Conservation (phyloP, 345 rosid species). For the Citrus sp. region DNA sequence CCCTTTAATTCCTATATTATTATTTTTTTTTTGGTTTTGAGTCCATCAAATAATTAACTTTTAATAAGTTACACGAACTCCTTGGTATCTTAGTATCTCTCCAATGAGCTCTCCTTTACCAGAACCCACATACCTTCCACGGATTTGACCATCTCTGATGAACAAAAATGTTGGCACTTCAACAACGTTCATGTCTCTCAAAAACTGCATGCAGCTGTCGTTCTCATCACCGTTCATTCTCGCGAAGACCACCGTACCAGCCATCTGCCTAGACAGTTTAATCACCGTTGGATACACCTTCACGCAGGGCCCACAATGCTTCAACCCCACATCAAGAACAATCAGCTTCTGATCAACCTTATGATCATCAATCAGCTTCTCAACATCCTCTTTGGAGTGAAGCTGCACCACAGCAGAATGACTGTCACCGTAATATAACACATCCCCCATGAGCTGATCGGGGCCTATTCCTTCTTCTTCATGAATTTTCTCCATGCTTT, state of each 20-base stretch:
- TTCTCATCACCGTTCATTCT: conserved; percentile 97
- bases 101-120: conserved; percentile 97
- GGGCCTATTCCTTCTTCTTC: conserved; percentile 93
- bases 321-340: conserved; percentile 86
- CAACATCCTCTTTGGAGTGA: conserved; percentile 67
- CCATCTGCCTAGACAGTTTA: conserved; percentile 76
- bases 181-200: conserved; percentile 76
- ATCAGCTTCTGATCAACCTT: conserved; percentile 63
- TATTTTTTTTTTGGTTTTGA: not conserved
- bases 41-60: not conserved
- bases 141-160: conserved; percentile 66
- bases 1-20: not conserved
- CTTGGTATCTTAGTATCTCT: conserved; percentile 85
- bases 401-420: conserved; percentile 83
- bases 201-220: conserved; percentile 86
- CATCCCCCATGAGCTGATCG: conserved; percentile 77
- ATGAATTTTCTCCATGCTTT: conserved; percentile 80
- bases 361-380: conserved; percentile 69
- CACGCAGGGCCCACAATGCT: conserved; percentile 92
- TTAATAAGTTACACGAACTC: conserved; percentile 69
- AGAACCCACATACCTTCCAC: conserved; percentile 87
- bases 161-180: conserved; percentile 91
- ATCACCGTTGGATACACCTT: conserved; percentile 90
- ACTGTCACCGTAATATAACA: conserved; percentile 87
- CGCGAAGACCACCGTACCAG: conserved; percentile 68